Evolutionary conservation across 805 yeast genomes (phyloP).

Genomic region (Kodamaea kaohsiungensis): DNA sequence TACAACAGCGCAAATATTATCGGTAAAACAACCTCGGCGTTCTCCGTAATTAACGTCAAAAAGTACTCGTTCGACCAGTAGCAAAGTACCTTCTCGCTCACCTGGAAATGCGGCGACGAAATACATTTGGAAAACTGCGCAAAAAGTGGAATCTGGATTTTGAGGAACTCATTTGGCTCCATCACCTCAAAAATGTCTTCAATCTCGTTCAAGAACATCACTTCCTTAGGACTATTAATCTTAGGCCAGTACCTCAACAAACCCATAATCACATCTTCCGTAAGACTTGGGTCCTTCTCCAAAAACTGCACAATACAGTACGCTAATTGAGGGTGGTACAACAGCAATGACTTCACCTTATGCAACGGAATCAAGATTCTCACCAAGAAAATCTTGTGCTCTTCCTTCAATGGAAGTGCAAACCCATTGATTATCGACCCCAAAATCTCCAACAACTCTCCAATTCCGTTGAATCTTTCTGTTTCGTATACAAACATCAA

Average conservation of each 20-base stretch:
- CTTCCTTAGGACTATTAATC: slow-evolving; percentile 90
- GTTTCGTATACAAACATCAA: slow-evolving; percentile 94
- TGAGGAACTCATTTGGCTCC: slow-evolving; percentile 88
- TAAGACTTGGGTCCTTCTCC: slow-evolving; percentile 88
- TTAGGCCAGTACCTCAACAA: slow-evolving; percentile 95
- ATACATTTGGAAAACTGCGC: slow-evolving; percentile 94
- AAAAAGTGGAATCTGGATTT: slow-evolving; percentile 89
- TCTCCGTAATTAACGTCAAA: slow-evolving; percentile 84
- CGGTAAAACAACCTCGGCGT: slow-evolving; percentile 89
- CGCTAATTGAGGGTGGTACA: slow-evolving; percentile 96
- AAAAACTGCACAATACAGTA: slow-evolving; percentile 95
- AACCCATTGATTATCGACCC: slow-evolving; percentile 98
- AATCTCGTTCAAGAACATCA: slow-evolving; percentile 91
- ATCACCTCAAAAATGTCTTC: slow-evolving; percentile 96
- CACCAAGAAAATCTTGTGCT: slow-evolving; percentile 87
- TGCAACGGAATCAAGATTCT: slow-evolving; percentile 90
- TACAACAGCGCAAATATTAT: slow-evolving; percentile 87
- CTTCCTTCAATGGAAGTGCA: slow-evolving; percentile 95
- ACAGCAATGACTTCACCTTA: slow-evolving; percentile 81
- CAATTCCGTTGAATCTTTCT: slow-evolving; percentile 92
- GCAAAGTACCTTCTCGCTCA: slow-evolving; percentile 90
- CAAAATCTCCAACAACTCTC: slow-evolving; percentile 89
- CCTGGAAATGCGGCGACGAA: slow-evolving; percentile 94
- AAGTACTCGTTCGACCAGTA: slow-evolving; percentile 96
- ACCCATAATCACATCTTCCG: slow-evolving; percentile 97